phyloP scores from a whole-genome alignment of 208 protist genomes.

The Porcisia deanei region DNA sequence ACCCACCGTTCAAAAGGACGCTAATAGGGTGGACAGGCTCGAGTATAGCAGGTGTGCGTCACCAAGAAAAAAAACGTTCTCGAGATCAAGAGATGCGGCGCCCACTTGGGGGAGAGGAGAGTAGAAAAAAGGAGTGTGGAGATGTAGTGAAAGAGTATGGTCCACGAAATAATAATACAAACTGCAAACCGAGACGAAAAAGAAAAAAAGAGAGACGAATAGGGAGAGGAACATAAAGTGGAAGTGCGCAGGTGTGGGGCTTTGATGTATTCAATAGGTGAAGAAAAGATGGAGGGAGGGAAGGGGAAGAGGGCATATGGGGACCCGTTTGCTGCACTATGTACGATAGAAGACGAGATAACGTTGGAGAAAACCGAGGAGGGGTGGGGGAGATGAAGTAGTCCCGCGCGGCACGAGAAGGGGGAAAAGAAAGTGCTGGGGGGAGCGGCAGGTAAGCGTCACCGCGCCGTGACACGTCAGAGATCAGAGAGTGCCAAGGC shows the following conservation, averaged over 20 bases:
- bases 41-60: neutral
- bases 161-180: neutral
- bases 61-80: neutral
- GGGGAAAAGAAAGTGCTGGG: too few species aligned
- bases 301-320: neutral
- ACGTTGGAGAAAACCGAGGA: neutral
- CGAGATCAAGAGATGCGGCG: too few species aligned
- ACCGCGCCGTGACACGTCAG: too few species aligned
- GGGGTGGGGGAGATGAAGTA: too few species aligned
- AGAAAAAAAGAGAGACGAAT: neutral
- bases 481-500: too few species aligned
- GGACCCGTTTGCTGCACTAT: neutral
- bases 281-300: neutral
- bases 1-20: neutral
- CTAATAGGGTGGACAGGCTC: neutral
- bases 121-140: neutral
- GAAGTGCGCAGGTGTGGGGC: neutral
- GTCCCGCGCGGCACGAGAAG: too few species aligned
- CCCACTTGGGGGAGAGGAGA: neutral
- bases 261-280: neutral
- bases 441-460: too few species aligned
- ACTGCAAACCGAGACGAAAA: neutral
- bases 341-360: slow-evolving; percentile 7
- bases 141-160: too few species aligned
- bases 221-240: neutral